phyloP scores from a whole-genome alignment of 179 eudicot species.

The Carnegiea gigantea region DNA sequence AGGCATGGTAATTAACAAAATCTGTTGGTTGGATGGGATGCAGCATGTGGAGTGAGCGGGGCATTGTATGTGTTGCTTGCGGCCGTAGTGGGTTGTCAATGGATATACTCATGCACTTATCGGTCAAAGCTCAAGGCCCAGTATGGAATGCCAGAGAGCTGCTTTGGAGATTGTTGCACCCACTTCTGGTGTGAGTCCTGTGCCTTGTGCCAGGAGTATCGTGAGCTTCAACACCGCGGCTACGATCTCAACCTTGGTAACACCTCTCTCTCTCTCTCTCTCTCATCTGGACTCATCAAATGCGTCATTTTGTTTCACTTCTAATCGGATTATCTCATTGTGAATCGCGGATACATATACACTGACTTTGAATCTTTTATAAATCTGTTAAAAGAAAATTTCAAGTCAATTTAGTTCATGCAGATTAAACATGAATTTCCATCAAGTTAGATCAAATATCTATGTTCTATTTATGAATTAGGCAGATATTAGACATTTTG shows the following conservation, averaged over 20 bases:
- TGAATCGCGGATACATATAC: too few species aligned
- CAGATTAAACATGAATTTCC: too few species aligned
- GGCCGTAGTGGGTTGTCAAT: slow-evolving; percentile 38
- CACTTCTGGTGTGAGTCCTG: slow-evolving; percentile 52
- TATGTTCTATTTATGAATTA: too few species aligned
- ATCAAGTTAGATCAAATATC: too few species aligned
- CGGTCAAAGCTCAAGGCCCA: slow-evolving; percentile 48
- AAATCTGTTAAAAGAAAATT: too few species aligned
- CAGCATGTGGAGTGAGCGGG: slow-evolving; percentile 58
- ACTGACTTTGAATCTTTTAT: too few species aligned
- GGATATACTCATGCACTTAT: slow-evolving; percentile 49
- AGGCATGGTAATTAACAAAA: too few species aligned
- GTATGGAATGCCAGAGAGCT: slow-evolving; percentile 30
- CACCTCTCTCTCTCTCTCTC: not conserved
- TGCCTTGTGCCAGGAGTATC: slow-evolving; percentile 60
- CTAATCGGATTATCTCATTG: too few species aligned
- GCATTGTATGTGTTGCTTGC: slow-evolving; percentile 39
- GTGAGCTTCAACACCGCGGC: slow-evolving; percentile 57
- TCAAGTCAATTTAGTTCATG: too few species aligned
- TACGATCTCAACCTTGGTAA: slow-evolving; percentile 49
- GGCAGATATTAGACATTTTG: too few species aligned
- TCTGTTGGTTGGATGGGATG: not conserved
- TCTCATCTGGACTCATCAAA: not conserved
- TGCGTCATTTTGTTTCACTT: too few species aligned
- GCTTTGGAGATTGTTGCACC: slow-evolving; percentile 37